phyloP scores from a whole-genome alignment of 2,329 filamentous ascomycete genomes.

The Aphanocladium album region DNA sequence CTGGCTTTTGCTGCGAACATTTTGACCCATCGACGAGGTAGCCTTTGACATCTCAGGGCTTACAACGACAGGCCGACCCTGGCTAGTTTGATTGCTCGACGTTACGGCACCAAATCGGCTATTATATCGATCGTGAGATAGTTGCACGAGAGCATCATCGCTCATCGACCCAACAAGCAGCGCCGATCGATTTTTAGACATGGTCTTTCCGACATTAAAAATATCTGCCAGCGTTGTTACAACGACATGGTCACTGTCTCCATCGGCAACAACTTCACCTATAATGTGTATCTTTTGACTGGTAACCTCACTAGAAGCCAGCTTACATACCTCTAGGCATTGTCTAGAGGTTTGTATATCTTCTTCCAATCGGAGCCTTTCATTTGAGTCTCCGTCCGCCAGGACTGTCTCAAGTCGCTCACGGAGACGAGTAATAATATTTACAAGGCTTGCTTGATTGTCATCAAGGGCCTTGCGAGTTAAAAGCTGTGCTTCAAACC shows the following conservation, averaged over 20 bases:
- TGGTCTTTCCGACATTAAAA: constrained; percentile 34
- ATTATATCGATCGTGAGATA: constrained; percentile 19
- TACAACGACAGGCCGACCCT: neutral
- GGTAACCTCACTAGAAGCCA: constrained; percentile 25
- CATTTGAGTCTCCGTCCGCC: constrained; percentile 19
- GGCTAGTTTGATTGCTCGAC: neutral
- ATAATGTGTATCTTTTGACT: constrained; percentile 29
- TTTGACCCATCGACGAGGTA: neutral
- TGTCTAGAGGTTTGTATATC: constrained; percentile 31
- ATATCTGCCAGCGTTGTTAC: constrained; percentile 37
- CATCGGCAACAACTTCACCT: constrained; percentile 32
- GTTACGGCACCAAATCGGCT: constrained; percentile 17
- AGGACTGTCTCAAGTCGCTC: constrained; percentile 26
- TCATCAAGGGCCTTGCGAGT: constrained; percentile 26
- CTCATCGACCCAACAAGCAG: constrained; percentile 33
- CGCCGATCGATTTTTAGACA: constrained; percentile 28
- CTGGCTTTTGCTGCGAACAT: neutral
- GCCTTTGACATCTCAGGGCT: neutral
- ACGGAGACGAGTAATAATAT: constrained; percentile 27
- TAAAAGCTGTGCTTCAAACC: constrained; percentile 29
- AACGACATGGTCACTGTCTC: constrained; percentile 35
- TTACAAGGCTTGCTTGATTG: constrained; percentile 26
- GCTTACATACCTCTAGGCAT: constrained; percentile 34
- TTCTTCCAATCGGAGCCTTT: constrained; percentile 27
- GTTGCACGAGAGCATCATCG: constrained; percentile 18